Base-by-base conservation (phyloP, 345 rosid species). In the Cardamine resedifolia region DNA sequence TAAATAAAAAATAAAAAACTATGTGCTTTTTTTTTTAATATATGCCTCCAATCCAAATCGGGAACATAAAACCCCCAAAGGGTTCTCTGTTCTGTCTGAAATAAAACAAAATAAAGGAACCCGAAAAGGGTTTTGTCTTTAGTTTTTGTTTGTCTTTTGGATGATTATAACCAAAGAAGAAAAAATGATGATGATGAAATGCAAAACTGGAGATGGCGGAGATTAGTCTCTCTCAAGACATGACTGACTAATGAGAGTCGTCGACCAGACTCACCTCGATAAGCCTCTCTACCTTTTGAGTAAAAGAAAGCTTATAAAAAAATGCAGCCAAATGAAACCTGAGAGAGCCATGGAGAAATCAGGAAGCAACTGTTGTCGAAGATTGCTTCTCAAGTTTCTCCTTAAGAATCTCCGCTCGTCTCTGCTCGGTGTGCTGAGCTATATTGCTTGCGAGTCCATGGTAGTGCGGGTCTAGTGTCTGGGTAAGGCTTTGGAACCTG, bases 351-450 rank as follows among this genome's bases (percentile, higher is more conserved):
- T 58, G 36, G 50, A 66, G 52, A 31, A 16, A 58, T 77, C 72
- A 77, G 43, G 80, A 77, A 57, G 76, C 51, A 58, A 60, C 52
- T 14, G 76, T 5, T 60, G 75, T 55, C 7, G 75, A 48, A 0
- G 94, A 71, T 52, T 88, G 89, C 78, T 86, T 88, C 83, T 85
- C 96, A 72, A 80, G 30, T 78, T 85, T 86, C 77, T 90, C 97
- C 81, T 96, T 96, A 33, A 89, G 91, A 41, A 92, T 92, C 85
- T 85, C 98, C 8, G 74, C 85, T 80, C 97, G 85, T 78, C 99
- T 90, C 76, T 80, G 87, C 58, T 92, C 97, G 16, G 99, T 91
- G 78, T 92, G 99, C 82, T 85, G 96, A 30, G 96, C 97, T 66
- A 96, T 83, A 36, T 84, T 87, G 72, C 85, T 86, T 30, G 99